Percentiles rank a stretch among this genome's conserved stretches.
Conservation (phyloP, 805 yeast genomes). For the Metahyphopichia silvanorum region DNA sequence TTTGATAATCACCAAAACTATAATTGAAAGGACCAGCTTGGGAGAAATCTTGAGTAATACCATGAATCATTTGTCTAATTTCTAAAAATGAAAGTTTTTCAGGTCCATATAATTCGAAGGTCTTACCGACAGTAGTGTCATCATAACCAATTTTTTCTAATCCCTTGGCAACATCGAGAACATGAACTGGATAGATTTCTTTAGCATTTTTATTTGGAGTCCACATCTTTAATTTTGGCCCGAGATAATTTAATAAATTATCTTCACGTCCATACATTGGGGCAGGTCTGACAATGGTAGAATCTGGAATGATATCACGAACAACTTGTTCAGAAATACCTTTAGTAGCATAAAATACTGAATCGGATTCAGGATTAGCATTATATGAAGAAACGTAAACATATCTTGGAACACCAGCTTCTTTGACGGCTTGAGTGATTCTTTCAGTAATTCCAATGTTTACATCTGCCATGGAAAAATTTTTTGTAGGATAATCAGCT, state of each 20-base stretch:
- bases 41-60: slow-evolving; percentile 50
- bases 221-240: slow-evolving; percentile 57
- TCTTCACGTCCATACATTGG: slow-evolving; percentile 78
- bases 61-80: slow-evolving; percentile 67
- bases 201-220: slow-evolving; percentile 65
- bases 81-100: slow-evolving; percentile 59
- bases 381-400: slow-evolving; percentile 79
- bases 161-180: slow-evolving; percentile 72
- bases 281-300: slow-evolving; percentile 83
- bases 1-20: slow-evolving; percentile 38
- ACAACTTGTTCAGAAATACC: slow-evolving; percentile 75
- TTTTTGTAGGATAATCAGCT: slow-evolving; percentile 70
- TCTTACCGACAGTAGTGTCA: slow-evolving; percentile 74
- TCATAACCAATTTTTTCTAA: slow-evolving; percentile 77
- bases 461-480: slow-evolving; percentile 78
- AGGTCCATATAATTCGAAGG: slow-evolving; percentile 73
- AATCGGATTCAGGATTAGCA: slow-evolving; percentile 65
- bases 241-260: slow-evolving; percentile 57
- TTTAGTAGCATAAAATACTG: slow-evolving; percentile 75
- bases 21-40: slow-evolving; percentile 44
- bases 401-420: slow-evolving; percentile 67
- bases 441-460: slow-evolving; percentile 77
- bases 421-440: slow-evolving; percentile 68
- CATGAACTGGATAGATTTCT: slow-evolving; percentile 68
- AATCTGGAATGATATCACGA: slow-evolving; percentile 62